Base-by-base conservation (phyloP, 2,329 filamentous ascomycete species). In the Colletotrichum gloeosporioides region DNA sequence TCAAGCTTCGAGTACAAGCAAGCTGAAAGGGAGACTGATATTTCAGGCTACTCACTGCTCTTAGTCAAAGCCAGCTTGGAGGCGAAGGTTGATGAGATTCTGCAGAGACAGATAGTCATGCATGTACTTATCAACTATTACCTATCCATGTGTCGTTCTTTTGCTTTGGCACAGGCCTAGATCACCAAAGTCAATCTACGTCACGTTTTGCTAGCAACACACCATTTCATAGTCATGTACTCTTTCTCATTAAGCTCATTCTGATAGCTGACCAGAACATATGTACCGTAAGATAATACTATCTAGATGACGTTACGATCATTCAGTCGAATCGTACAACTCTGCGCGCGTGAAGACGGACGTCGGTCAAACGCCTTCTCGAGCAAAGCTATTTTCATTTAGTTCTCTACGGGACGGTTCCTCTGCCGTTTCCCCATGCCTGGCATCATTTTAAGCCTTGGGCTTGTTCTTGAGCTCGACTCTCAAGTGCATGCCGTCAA, bases 401-500 rank as follows among this genome's bases (percentile, higher is more conserved):
- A 10, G 44, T 22, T n/a, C 44, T 53, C 7, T 22, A 8, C 22
- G 44, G 10, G n/a, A 22, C n/a, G 3, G 3, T 49, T 32, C 9
- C 8, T 12, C 12, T 13, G 12, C 32, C 4, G 32, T 34, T 32
- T 34, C 32, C 22, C 22, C 22, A 22, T 22, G 22, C 22, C 22
- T 22, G 44, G 6, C 10, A 12, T 13, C 2, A 53, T 13, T 22
- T 62, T 31, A 62, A 34, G 59, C 59, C 29, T 62, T 62, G 7
- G 59, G 59, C 44, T 70, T 53, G 18, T 55, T 53, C 32, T 71
- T 74, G 25, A 74, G 49, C 10, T 71, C 67, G 16, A 74, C 72
- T 44, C 36, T 74, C 27, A 74, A 39, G 13, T 71, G 69, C 72
- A 74, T 74, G n/a, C 72, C 72, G 8, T 74, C 72, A 12, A 74